Base-by-base conservation (phyloP, 202 grass and related monocot species). In the Brachypodium distachyon region DNA sequence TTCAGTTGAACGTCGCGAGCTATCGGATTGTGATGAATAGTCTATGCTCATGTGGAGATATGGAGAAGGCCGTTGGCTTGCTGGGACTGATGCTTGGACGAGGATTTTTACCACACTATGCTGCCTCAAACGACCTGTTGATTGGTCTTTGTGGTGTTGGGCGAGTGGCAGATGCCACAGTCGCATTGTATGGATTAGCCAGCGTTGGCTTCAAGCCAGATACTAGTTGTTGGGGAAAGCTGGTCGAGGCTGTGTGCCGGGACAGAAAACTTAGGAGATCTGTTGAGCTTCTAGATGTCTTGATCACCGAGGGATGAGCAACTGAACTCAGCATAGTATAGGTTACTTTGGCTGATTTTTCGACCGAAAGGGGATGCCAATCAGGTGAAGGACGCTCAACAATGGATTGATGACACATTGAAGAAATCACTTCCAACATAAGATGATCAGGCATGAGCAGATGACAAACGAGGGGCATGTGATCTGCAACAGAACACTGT, bases 21-120 rank as follows among this genome's bases (percentile, higher is more conserved):
- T 84, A 97, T 74, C 76, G 91, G 81, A 97, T 97, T 47, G 77
- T 92, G 28, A 70, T 97, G 77, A 97, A 97, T 62, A 86, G 68
- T 54, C 60, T 97, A 36, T 92, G 68, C 58, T 64, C 81, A 29
- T 12, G 34, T 40, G 79, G 84, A 23, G 82, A 97, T 17, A 92
- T 97, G 84, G 80, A 88, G 50, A 94, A 60, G 56, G 89, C 87
- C 0, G 82, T 86, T 18, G 73, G 79, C 3, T 71, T 94, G 61
- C 71, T 97, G 29, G 84, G 82, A 5, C 33, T 97, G 61, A 97
- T 97, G 91, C 82, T 94, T 6, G 34, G 65, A 22, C 80, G 26
- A 77, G 91, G 94, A 10, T 88, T 94, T 79, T 17, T 61, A 41
- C 94, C 94, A 4, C 91, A 97, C 70, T 92, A 87, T 86, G 88